Conservation (phyloP, 1,284 basidiomycete genomes). For the Fomitopsis palustris region DNA sequence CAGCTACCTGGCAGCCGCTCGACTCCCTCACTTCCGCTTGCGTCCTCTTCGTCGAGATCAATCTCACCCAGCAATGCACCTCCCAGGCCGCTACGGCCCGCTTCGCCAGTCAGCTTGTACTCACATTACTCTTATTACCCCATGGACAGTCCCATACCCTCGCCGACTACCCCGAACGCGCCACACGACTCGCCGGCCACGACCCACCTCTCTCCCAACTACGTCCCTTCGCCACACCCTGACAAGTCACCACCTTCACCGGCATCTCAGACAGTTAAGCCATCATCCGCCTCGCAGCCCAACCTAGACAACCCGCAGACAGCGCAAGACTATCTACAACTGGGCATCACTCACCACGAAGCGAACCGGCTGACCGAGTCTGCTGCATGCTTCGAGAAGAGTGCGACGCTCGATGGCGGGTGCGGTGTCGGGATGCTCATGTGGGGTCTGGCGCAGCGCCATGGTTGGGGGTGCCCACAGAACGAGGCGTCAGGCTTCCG, state of each 20-base stretch:
- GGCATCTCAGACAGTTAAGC: constrained; percentile 10
- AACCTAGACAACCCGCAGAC: constrained; percentile 24
- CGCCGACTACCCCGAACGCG: constrained; percentile 11
- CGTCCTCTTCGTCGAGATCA: constrained; percentile 1
- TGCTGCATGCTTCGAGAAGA: constrained; percentile 77
- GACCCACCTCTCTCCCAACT: constrained; percentile 8
- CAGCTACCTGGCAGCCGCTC: neutral
- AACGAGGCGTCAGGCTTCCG: constrained; percentile 77
- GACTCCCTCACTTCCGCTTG: neutral
- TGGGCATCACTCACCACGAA: constrained; percentile 83
- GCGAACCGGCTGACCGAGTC: constrained; percentile 71
- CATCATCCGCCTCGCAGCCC: constrained; percentile 13
- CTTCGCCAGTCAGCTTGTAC: constrained; percentile 48
- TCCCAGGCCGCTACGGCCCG: constrained; percentile 6
- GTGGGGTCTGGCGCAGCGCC: constrained; percentile 85
- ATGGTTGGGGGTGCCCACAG: constrained; percentile 85
- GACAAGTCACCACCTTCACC: constrained; percentile 3
- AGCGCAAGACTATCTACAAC: constrained; percentile 63
- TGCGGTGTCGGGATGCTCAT: constrained; percentile 90
- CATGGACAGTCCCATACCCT: constrained; percentile 37
- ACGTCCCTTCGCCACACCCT: constrained; percentile 3
- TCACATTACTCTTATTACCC: constrained; percentile 66
- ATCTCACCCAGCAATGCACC: neutral
- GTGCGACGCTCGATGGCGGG: constrained; percentile 73
- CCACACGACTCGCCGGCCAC: neutral